Evolutionary conservation across 169 alveolate species (phyloP).

Genomic region (Plasmodium vivax): DNA sequence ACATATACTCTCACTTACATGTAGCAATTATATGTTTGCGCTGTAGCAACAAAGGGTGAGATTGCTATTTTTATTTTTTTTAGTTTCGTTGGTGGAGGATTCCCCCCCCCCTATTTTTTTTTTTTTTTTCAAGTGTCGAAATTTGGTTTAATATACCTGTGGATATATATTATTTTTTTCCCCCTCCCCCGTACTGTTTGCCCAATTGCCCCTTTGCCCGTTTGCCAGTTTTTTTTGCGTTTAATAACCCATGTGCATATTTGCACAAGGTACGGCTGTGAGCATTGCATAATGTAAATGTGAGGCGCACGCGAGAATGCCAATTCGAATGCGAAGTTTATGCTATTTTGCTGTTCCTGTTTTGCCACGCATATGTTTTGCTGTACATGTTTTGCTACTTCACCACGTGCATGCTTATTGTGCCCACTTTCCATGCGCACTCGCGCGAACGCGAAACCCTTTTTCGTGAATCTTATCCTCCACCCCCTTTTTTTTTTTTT

Average conservation of each 20-base stretch:
- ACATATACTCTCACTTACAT: not conserved
- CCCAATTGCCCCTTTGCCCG: not conserved
- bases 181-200: not conserved
- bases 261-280: not conserved
- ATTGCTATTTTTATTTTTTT: not conserved
- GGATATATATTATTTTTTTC: not conserved
- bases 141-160: not conserved
- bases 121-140: not conserved
- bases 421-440: not conserved
- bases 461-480: not conserved
- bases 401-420: not conserved
- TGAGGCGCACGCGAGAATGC: not conserved
- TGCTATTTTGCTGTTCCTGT: too few species aligned
- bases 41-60: not conserved
- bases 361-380: too few species aligned
- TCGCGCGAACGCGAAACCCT: not conserved
- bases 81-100: not conserved
- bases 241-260: not conserved
- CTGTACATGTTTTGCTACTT: not conserved
- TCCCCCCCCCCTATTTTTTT: not conserved
- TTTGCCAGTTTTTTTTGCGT: not conserved
- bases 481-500: not conserved
- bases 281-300: not conserved
- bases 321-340: not conserved
- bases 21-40: not conserved